Evolutionary conservation across 1,284 basidiomycete species (phyloP), one percentile per base, ranked within the genome.

Genomic region (Trichosporon asahii): DNA sequence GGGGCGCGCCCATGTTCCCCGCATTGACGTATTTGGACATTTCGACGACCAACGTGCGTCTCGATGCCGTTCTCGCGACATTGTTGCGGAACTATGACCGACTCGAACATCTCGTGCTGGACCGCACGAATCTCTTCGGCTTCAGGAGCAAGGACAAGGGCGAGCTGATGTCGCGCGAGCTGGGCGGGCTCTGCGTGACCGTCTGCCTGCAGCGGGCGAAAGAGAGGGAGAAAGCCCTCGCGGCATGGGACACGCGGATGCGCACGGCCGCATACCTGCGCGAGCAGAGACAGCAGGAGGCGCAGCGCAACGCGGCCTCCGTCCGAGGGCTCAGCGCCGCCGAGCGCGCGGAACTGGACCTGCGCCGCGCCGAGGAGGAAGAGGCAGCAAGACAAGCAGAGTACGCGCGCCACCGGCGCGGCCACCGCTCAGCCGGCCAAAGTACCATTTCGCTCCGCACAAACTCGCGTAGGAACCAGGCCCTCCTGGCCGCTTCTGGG

Each of bases 51-150:
- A 84, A 84, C 64, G 75, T 85, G 6, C 77, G 83, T 33, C 75
- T 84, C 21, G 82, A 84, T 57, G 77, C 77, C 3, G 76, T 78
- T 8, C 73, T 85, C 0, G 70, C 79, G 0, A 73, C 77, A 14
- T 70, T 85, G 27, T 70, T 84, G 3, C 70, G 75, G 29, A 68
- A 69, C 15, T 80, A 82, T 57, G 65, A 71, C 2, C 72, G 71
- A 2, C 75, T 85, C 7, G 78, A 83, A 73, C 83, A 84, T 67
- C 76, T 85, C 25, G 80, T 85, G 9, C 73, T 84, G 44, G 84
- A 85, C 69, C 79, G 80, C 33, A 82, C 82, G 64, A 84, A 84
- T 70, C 75, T 84, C 25, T 84, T 85, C 68, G 83, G 83, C 14
- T 84, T 84, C 61, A 73, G 69, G 12, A 83, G 80, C 3, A 76